phyloP scores from a whole-genome alignment of 1,139 yeast genomes.

The Yamadazyma pseudoaaseri region DNA sequence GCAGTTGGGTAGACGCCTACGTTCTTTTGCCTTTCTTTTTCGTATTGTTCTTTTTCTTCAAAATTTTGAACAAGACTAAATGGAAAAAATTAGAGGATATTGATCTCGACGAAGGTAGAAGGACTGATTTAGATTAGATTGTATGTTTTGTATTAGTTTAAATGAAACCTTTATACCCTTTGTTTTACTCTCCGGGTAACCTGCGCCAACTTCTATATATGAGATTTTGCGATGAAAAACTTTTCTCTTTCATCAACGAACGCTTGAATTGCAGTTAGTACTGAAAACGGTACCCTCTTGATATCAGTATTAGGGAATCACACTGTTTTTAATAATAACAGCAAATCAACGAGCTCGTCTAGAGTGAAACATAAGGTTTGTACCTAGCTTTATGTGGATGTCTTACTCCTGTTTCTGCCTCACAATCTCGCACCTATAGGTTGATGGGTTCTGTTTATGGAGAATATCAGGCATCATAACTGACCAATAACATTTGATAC shows the following conservation, averaged over 20 bases:
- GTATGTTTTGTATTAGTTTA: no score
- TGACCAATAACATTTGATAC: conserved; percentile 40
- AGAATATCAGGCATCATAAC: conserved; percentile 59
- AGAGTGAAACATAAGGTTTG: no score
- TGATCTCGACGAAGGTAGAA: conserved; percentile 46
- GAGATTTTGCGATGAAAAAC: neutral
- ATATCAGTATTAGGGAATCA: no score
- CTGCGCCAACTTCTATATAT: neutral
- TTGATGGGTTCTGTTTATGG: conserved; percentile 66
- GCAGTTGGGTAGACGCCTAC: conserved; percentile 64
- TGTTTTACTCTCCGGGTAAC: conserved; percentile 1
- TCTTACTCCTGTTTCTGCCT: conserved; percentile 83
- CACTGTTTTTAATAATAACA: no score
- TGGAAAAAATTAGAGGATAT: conserved; percentile 41
- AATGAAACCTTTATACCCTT: neutral
- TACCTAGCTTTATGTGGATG: no score
- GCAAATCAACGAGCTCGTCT: no score
- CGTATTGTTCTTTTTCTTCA: conserved; percentile 30
- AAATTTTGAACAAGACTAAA: conserved; percentile 41
- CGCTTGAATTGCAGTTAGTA: no score
- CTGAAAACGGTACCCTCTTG: no score
- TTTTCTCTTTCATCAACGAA: no score
- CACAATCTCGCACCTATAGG: conserved; percentile 52
- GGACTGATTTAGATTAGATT: conserved; percentile 32
- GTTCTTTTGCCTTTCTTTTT: conserved; percentile 59